A percentile compares a stretch with the other conserved stretches of the same genome.
These are phyloP conservation scores for Lasiodiplodia citricola DNA, from an alignment of 2,329 filamentous ascomycete genomes.

Conservation along the genomic window DNA sequence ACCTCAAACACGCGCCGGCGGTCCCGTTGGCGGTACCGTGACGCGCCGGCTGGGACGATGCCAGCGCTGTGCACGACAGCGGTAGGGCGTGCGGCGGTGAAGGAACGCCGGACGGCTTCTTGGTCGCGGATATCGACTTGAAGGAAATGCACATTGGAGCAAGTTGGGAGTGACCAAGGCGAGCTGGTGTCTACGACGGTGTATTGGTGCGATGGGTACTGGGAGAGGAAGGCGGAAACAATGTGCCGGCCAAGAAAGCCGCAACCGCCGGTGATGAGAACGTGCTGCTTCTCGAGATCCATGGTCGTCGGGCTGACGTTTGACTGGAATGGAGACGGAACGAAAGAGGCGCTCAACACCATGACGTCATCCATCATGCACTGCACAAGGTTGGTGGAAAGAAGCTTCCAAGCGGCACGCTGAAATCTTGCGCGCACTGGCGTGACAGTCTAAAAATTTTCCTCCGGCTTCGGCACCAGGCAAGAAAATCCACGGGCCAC, in stretches of 20 bases:
- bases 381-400: background rate
- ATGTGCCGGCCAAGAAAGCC: constrained; percentile 54
- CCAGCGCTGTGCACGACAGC: constrained; percentile 89
- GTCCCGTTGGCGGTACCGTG: constrained; percentile 46
- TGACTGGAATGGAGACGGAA: background rate
- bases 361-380: constrained; percentile 22
- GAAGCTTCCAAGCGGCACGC: background rate
- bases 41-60: constrained; percentile 46
- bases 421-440: background rate
- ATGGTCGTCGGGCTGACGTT: background rate
- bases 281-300: constrained; percentile 9
- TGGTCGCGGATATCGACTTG: constrained; percentile 48
- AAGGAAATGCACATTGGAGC: constrained; percentile 38
- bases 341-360: constrained; percentile 6
- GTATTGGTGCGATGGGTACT: constrained; percentile 45
- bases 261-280: constrained; percentile 55
- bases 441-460: constrained; percentile 8
- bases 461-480: background rate
- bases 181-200: constrained; percentile 43
- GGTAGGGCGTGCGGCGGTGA: constrained; percentile 72
- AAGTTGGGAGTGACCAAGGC: constrained; percentile 29
- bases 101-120: constrained; percentile 46
- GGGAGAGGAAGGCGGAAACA: constrained; percentile 44
- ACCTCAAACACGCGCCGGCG: constrained; percentile 73
- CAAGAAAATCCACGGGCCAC: background rate